Evolutionary conservation across 306 rosid genomes (phyloP), one percentile per base, ranked within the genome.

Genomic region (Vigna reflexopilosa): DNA sequence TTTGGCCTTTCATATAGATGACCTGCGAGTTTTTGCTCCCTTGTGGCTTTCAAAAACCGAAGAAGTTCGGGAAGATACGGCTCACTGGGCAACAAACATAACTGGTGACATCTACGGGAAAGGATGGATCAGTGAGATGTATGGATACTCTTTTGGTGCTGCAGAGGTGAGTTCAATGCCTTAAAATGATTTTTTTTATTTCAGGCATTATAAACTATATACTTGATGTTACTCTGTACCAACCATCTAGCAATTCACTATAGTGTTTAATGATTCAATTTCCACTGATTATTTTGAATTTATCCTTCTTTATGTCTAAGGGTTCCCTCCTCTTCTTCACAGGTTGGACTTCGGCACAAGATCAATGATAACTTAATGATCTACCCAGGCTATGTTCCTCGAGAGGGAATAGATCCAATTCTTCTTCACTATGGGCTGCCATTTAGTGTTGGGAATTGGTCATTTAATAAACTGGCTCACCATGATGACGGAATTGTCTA

Each of bases 71-170:
- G 97, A 87, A 84, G 99, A 95, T 86, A 87, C 52, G 80, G 97
- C 93, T 55, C 99, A 95, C 79, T 95, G 99, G 99, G 75, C 75
- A 17, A 91, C 98, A 82, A 95, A 95, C 86, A 62, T 91, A 84
- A 95, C 99, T 69, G 99, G 98, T 78, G 99, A 95, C 73, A 86
- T 95, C 70, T 95, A 93, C 79, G 93, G 88, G 58, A 66, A 82
- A 80, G 99, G 99, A 73, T 95, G 99, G 99, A 95, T 95, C 67
- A 95, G 98, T 88, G 99, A 95, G 89, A 95, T 95, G 99, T 95
- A 95, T 65, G 99, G 99, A 73, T 95, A 93, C 85, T 93, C 99
- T 48, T 95, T 95, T 69, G 99, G 98, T 57, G 99, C 98, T 42
- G 99, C 99, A 6, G 99, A 93, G 87, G 98, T 93, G 86, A 84